Percentiles rank a stretch among this genome's conserved stretches.
Evolutionary conservation across 2,329 filamentous ascomycete genomes (phyloP).

Genomic region (Tolypocladium sp.): DNA sequence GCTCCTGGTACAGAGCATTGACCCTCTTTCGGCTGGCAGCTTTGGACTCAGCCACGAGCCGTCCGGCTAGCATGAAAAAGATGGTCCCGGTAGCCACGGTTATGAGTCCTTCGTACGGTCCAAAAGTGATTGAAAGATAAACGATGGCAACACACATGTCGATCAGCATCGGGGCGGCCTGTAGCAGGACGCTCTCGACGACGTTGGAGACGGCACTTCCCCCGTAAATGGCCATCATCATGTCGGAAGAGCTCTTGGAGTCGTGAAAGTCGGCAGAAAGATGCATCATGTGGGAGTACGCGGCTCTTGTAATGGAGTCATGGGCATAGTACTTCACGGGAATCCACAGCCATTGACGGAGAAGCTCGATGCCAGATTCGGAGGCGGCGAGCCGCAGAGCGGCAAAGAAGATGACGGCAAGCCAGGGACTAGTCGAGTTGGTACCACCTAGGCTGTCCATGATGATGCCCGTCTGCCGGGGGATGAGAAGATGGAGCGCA

Average conservation of each 20-base stretch:
- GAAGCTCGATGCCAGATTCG: slow-evolving; percentile 43
- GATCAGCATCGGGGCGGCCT: slow-evolving; percentile 49
- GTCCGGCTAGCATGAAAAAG: slow-evolving; percentile 44
- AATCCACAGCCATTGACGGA: slow-evolving; percentile 47
- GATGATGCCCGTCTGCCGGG: slow-evolving; percentile 73
- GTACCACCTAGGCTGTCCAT: slow-evolving; percentile 55
- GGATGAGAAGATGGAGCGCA: slow-evolving; percentile 65
- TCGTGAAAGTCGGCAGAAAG: slow-evolving; percentile 54
- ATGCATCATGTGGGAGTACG: slow-evolving; percentile 51
- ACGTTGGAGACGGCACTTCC: slow-evolving; percentile 44
- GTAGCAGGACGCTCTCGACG: slow-evolving; percentile 49
- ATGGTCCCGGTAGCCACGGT: slow-evolving; percentile 48
- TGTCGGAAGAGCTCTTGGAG: slow-evolving; percentile 49
- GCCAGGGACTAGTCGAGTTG: slow-evolving; percentile 40
- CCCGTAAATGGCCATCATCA: slow-evolving; percentile 46
- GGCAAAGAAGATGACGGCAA: slow-evolving; percentile 42
- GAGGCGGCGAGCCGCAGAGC: slow-evolving; percentile 42
- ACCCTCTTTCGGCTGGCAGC: slow-evolving; percentile 39
- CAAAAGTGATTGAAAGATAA: slow-evolving; percentile 50
- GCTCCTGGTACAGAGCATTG: slow-evolving; percentile 44
- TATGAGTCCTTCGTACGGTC: slow-evolving; percentile 54
- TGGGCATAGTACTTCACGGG: slow-evolving; percentile 49
- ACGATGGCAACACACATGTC: slow-evolving; percentile 50
- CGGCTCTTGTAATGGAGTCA: slow-evolving; percentile 42
- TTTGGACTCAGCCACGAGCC: slow-evolving; percentile 41